Percentiles rank a stretch among this genome's conserved stretches.
Evolutionary conservation across 495 filamentous ascomycete species (phyloP).

Genomic region (Evansstolkia leycettana): DNA sequence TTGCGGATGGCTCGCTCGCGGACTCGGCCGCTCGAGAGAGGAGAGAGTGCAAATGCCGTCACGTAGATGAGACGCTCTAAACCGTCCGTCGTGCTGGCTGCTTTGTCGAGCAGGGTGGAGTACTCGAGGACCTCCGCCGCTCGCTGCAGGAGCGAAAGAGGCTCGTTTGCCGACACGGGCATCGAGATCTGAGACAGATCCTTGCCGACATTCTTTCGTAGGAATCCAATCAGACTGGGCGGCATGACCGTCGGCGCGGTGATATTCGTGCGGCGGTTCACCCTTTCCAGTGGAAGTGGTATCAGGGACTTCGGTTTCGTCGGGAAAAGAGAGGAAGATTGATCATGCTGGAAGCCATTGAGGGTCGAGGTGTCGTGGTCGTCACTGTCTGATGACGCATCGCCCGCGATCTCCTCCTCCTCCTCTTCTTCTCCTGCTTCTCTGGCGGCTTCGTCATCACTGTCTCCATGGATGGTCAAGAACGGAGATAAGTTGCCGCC

Average conservation of each 20-base stretch:
- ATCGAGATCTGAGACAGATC: constrained; percentile 92
- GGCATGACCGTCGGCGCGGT: constrained; percentile 60
- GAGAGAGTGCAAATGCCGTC: constrained; percentile 80
- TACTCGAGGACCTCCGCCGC: constrained; percentile 86
- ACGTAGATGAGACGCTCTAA: constrained; percentile 69
- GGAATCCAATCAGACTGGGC: constrained; percentile 82
- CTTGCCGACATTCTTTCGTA: constrained; percentile 97
- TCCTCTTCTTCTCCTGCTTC: constrained; percentile 17
- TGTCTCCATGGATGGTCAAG: constrained; percentile 56
- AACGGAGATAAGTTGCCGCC: constrained; percentile 56
- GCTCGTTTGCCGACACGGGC: constrained; percentile 95
- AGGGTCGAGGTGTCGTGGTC: constrained; percentile 22
- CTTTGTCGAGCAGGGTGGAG: constrained; percentile 66
- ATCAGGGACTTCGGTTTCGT: constrained; percentile 56
- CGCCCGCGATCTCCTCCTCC: constrained; percentile 38
- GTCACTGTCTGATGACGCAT: constrained; percentile 50
- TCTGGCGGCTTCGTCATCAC: constrained; percentile 33
- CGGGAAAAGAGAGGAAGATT: constrained; percentile 52
- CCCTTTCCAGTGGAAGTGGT: constrained; percentile 60
- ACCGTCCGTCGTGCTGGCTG: constrained; percentile 41
- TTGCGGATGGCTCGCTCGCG: constrained; percentile 91
- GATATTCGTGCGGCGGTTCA: constrained; percentile 60
- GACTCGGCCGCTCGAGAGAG: constrained; percentile 64
- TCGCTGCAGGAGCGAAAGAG: constrained; percentile 76
- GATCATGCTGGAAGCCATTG: constrained; percentile 23